A percentile compares a stretch with the other conserved stretches of the same genome.
Evolutionary conservation across 1,139 yeast genomes (phyloP).

Genomic region (Yamadazyma diospyri): DNA sequence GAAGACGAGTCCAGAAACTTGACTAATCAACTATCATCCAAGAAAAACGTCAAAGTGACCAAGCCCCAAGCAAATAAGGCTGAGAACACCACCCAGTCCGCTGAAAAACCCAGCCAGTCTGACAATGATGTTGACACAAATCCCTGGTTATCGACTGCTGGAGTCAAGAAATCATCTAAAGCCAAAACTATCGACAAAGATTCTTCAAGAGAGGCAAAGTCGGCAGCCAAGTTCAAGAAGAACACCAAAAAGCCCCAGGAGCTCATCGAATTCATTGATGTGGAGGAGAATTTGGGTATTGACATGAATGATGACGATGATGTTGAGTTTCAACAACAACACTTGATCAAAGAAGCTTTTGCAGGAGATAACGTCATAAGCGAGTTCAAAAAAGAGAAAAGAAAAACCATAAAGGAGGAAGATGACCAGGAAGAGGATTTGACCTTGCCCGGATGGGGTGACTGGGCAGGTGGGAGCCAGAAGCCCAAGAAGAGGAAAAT

Average conservation of each 20-base stretch:
- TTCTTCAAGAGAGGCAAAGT: conserved; percentile 53
- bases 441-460: conserved; percentile 95
- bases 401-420: conserved; percentile 65
- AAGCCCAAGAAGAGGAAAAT: conserved; percentile 60
- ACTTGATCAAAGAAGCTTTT: conserved; percentile 84
- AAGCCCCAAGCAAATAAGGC: conserved; percentile 11
- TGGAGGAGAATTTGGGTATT: conserved; percentile 39
- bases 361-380: conserved; percentile 93
- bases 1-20: conserved; percentile 53
- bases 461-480: conserved; percentile 65
- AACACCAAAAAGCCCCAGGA: conserved; percentile 20
- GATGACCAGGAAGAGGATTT: conserved; percentile 84
- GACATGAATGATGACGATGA: conserved; percentile 36
- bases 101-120: not conserved
- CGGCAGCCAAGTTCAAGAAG: conserved; percentile 50
- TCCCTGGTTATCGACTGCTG: conserved; percentile 65
- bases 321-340: conserved; percentile 69
- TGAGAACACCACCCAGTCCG: conserved; percentile 16
- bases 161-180: conserved; percentile 49
- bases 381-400: conserved; percentile 76
- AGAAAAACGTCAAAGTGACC: conserved; percentile 8
- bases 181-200: conserved; percentile 53
- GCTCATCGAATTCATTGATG: conserved; percentile 45
- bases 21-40: conserved; percentile 31
- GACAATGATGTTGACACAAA: conserved; percentile 34